Base-by-base conservation (phyloP, 495 filamentous ascomycete species). In the Podospora pseudocomata region DNA sequence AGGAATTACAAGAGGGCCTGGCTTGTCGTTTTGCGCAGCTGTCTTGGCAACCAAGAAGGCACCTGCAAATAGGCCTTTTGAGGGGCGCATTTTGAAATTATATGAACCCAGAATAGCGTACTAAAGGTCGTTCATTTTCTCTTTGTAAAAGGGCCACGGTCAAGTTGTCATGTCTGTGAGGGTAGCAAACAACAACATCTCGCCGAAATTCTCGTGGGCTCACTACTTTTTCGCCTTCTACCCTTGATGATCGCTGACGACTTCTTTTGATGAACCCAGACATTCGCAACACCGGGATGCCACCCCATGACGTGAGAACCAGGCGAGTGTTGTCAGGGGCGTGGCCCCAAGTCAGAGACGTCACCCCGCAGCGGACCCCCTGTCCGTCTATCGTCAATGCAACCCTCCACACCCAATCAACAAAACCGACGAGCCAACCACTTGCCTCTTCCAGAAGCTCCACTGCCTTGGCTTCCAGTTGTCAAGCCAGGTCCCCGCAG, bases 1-100 rank as follows among this genome's bases (percentile, higher is more conserved):
- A 16, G 67, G 73, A 66, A 73, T 68, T 2, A 76, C 75, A 4
- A 81, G 55, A 18, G 80, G 76, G 4, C 57, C 53, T 0, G 78
- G 74, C 0, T 72, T 59, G 19, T 69, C 20, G 15, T 71, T 53
- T 28, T 67, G 32, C 0, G 63, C 39, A 4, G 39, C 13, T 19
- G 62, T 55, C 18, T 28, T 44, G 9, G 30, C 30, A 23, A 55
- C 4, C 18, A 68, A 49, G 11, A 44, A 7, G 15, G 61, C 61
- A n/a, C 18, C 13, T 11, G 23, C 11, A 28, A 13, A 23, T 5
- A 49, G n/a, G 4, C 23, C 23, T 58, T 15, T 58, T 15, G 15
- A 19, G 4, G 11, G 55, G 7, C 1, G 55, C 55, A 58, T 58
- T 58, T 58, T 26, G 55, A 19, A 49, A 11, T 11, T 13, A 13